phyloP scores from a whole-genome alignment of 257 asterid genomes.

The Orobanche coerulescens region DNA sequence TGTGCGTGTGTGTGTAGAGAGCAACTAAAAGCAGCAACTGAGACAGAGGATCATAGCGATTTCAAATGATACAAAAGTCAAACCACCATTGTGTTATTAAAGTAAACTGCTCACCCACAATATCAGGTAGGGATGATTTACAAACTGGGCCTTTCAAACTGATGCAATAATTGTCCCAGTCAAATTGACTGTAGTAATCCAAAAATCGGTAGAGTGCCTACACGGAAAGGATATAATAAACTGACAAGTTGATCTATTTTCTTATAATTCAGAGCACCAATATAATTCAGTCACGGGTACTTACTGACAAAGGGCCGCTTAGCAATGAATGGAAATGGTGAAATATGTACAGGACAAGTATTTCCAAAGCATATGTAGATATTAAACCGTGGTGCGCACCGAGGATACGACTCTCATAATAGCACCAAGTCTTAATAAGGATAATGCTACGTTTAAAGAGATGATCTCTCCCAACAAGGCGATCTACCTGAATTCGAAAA shows the following conservation, averaged over 20 bases:
- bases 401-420: constrained; percentile 80
- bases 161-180: constrained; percentile 75
- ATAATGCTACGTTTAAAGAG: constrained; percentile 76
- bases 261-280: not conserved
- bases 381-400: constrained; percentile 85
- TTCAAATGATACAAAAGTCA: not conserved
- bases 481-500: constrained; percentile 57
- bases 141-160: constrained; percentile 71
- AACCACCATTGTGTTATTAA: not conserved
- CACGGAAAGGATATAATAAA: constrained; percentile 9
- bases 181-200: constrained; percentile 72
- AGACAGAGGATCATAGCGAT: not conserved
- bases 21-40: not conserved
- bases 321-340: constrained; percentile 38
- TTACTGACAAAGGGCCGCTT: constrained; percentile 52
- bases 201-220: constrained; percentile 72
- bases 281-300: constrained; percentile 12
- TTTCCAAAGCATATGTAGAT: constrained; percentile 48
- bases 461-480: constrained; percentile 62
- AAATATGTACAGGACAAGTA: constrained; percentile 41
- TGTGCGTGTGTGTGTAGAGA: too few relatives aligned
- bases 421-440: constrained; percentile 79
- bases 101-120: constrained; percentile 49
- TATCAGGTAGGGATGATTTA: constrained; percentile 48
- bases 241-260: constrained; percentile 13